Evolutionary conservation across 352 stramenopile genomes (phyloP), one percentile per base, ranked within the genome.

Genomic region (Globisporangium recalcitrans): DNA sequence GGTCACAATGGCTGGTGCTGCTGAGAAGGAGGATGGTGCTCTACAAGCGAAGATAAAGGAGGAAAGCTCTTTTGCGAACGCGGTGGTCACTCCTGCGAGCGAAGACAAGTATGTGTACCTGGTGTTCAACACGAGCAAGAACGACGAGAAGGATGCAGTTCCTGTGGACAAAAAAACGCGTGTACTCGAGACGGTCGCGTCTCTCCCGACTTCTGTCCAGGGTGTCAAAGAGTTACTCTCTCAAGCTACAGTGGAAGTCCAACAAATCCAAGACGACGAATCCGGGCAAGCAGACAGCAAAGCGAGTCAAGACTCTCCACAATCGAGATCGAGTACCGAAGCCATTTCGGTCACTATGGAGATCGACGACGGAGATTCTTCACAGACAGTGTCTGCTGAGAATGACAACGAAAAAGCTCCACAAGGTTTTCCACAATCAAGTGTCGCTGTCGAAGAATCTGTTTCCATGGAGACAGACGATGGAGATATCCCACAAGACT

Each of bases 21-120:
- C 32, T 26, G 55, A 67, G 26, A 64, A 40, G 26, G 32, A 52
- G 27, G 62, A 21, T 7, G 22, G 19, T 9, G 32, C 16, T 29
- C 27, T 27, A 8, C 47, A 58, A 38, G 21, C 16, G 13, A 38
- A 52, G 22, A 49, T 21, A 19, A 49, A 52, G 40, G 14, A 52
- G 6, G 38, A 40, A 26, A 44, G 51, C 49, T 26, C 14, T 31
- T 54, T 31, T 11, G 19, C 19, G 16, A 40, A 38, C 1, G 26
- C 31, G 26, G 24, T 21, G 3, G 9, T 24, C 3, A 36, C 26
- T 16, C 21, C 40, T 34, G 4, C 27, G n/a, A 26, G 13, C 19
- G 14, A 21, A 19, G 19, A 13, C 10, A 13, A 27, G 16, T 61
- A 61, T 29, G 55, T 61, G 10, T 53, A 44, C 21, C 1, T 61